phyloP scores from a whole-genome alignment of 2,329 filamentous ascomycete species.

The Fusarium coicis region DNA sequence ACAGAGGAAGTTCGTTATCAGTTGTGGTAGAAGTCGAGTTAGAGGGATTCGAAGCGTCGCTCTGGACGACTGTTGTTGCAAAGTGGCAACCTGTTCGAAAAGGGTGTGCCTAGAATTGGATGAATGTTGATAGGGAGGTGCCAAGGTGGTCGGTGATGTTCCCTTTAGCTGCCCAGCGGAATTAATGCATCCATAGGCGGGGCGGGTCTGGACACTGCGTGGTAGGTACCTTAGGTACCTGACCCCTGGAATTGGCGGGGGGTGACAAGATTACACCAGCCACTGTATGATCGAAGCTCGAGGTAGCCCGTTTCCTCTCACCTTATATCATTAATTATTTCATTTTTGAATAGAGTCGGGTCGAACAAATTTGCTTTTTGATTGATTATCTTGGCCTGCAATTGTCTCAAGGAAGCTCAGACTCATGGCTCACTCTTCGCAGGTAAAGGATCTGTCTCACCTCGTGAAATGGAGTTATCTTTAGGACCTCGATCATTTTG shows the following conservation, averaged over 20 bases:
- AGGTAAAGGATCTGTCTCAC: not conserved
- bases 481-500: not conserved
- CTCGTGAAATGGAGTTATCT: not conserved
- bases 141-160: slow-evolving; percentile 42
- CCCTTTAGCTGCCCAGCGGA: slow-evolving; percentile 36
- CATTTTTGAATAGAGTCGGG: not conserved
- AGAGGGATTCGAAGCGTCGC: not conserved
- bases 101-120: slow-evolving; percentile 30
- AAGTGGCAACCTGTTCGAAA: slow-evolving; percentile 41
- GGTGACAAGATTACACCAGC: slow-evolving; percentile 1
- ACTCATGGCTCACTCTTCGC: not conserved
- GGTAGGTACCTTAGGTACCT: slow-evolving; percentile 35
- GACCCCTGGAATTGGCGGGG: slow-evolving; percentile 25
- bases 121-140: slow-evolving; percentile 42
- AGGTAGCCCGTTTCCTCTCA: not conserved
- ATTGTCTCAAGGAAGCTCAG: not conserved
- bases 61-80: slow-evolving; percentile 25
- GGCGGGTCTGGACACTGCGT: slow-evolving; percentile 8
- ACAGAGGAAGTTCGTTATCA: not conserved
- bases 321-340: not conserved
- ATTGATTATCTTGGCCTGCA: not conserved
- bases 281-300: slow-evolving; percentile 5
- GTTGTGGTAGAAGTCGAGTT: not conserved
- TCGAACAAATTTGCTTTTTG: not conserved
- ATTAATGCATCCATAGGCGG: slow-evolving; percentile 24